Percentiles rank a stretch among this genome's conserved stretches.
These are phyloP conservation scores for Aschersonia sp. DNA, from an alignment of 2,329 filamentous ascomycete genomes.

Conservation along the genomic window DNA sequence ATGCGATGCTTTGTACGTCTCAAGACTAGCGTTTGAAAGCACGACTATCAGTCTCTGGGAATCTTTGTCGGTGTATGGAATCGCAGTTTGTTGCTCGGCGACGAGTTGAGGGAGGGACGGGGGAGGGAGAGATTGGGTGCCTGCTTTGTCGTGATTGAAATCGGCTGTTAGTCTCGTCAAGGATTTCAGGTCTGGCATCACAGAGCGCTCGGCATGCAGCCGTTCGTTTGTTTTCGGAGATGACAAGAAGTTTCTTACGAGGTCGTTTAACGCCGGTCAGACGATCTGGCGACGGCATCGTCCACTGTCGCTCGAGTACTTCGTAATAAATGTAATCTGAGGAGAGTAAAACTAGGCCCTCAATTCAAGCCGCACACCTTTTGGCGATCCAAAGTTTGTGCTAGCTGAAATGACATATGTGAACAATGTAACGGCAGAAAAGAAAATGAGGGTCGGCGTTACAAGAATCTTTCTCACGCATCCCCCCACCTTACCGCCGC, in stretches of 20 bases:
- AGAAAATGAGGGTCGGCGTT: too few relatives aligned
- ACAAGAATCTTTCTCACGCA: too few relatives aligned
- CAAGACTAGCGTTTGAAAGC: constrained; percentile 89
- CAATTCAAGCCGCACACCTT: too few relatives aligned
- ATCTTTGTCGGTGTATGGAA: constrained; percentile 76
- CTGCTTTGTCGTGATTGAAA: constrained; percentile 21
- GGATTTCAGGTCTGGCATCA: too few relatives aligned
- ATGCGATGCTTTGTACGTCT: constrained; percentile 88
- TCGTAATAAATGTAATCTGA: background rate
- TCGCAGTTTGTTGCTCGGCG: constrained; percentile 80
- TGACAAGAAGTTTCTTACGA: constrained; percentile 16
- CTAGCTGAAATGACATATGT: too few relatives aligned
- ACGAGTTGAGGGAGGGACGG: constrained; percentile 83
- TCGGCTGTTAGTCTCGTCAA: too few relatives aligned
- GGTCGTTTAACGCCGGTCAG: constrained; percentile 27
- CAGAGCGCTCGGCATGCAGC: too few relatives aligned
- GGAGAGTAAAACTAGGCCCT: background rate
- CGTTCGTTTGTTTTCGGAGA: background rate
- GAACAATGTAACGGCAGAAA: too few relatives aligned
- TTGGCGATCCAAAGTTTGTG: too few relatives aligned
- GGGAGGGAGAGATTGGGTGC: constrained; percentile 89
- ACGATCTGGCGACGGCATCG: constrained; percentile 25
- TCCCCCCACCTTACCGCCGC: too few relatives aligned
- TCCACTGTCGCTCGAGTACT: background rate
- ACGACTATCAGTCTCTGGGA: constrained; percentile 87